Percentiles rank a stretch among this genome's conserved stretches.
Conservation (phyloP, 2,329 filamentous ascomycete species). For the Trichoderma arundinaceum region DNA sequence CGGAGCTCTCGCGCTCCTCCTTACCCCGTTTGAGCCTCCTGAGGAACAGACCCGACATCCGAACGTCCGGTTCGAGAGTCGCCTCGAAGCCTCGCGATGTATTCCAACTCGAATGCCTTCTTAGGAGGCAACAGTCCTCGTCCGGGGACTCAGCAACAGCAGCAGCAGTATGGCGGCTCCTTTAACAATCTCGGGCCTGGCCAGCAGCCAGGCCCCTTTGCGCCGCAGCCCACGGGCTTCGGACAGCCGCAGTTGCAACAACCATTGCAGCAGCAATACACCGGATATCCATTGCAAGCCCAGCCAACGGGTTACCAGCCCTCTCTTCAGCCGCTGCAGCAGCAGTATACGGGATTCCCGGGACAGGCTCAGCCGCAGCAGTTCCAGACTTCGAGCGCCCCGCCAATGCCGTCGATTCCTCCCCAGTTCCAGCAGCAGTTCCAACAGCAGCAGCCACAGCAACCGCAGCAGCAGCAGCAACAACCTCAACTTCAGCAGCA, state of each 20-base stretch:
- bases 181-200: conserved; percentile 50
- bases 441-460: conserved; percentile 58
- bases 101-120: conserved; percentile 86
- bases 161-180: conserved; percentile 62
- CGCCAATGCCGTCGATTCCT: conserved; percentile 65
- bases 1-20: conserved; percentile 39
- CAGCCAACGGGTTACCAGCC: conserved; percentile 57
- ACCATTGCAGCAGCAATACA: conserved; percentile 63
- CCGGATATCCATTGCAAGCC: conserved; percentile 62
- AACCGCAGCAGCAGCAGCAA: conserved; percentile 50
- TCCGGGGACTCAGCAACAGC: conserved; percentile 57
- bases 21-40: conserved; percentile 26
- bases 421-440: conserved; percentile 65
- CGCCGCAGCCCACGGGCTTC: conserved; percentile 65
- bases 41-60: conserved; percentile 6
- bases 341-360: conserved; percentile 72
- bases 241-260: conserved; percentile 51
- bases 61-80: conserved; percentile 11
- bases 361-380: conserved; percentile 59
- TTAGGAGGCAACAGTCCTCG: conserved; percentile 78
- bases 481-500: conserved; percentile 50
- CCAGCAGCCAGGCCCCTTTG: conserved; percentile 60
- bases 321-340: conserved; percentile 64
- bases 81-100: conserved; percentile 64
- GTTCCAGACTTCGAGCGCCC: conserved; percentile 62